Percentiles rank a stretch among this genome's conserved stretches.
Conservation (phyloP, 306 rosid genomes). For the Dalbergia oliveri region DNA sequence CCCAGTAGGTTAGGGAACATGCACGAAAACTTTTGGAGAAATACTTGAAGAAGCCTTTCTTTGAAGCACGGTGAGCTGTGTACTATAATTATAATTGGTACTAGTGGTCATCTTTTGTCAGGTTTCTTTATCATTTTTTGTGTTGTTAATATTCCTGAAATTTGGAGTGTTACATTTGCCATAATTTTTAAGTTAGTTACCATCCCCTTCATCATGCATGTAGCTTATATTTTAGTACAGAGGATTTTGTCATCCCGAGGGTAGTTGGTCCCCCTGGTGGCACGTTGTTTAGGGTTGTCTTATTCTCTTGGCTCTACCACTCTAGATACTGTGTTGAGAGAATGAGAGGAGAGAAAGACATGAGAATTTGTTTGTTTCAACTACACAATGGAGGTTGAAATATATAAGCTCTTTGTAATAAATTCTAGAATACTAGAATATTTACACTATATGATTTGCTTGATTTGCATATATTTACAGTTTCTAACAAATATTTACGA, state of each 20-base stretch:
- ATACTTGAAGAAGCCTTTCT: conserved; percentile 83
- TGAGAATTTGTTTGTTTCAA: too few relatives aligned
- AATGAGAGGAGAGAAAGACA: too few relatives aligned
- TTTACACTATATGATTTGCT: too few relatives aligned
- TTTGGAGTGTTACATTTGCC: neutral
- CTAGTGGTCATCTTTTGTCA: conserved; percentile 22
- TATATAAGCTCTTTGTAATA: too few relatives aligned
- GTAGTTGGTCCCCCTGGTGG: too few relatives aligned
- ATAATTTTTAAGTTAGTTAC: neutral
- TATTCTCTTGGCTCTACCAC: too few relatives aligned
- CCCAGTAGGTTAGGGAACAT: conserved; percentile 84
- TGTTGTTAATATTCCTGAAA: conserved; percentile 4
- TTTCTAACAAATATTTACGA: too few relatives aligned
- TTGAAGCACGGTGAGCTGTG: conserved; percentile 68
- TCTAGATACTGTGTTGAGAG: too few relatives aligned
- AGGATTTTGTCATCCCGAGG: conserved; percentile 1
- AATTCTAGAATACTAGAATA: too few relatives aligned
- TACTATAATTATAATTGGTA: conserved; percentile 21
- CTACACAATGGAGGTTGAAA: too few relatives aligned
- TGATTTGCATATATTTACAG: too few relatives aligned
- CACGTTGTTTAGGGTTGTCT: too few relatives aligned
- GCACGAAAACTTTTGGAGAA: conserved; percentile 95
- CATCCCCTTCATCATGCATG: neutral
- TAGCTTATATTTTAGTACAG: neutral
- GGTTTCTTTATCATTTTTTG: neutral